Evolutionary conservation across 2,329 filamentous ascomycete species (phyloP).

Genomic region (Metarhizium guizhouense): DNA sequence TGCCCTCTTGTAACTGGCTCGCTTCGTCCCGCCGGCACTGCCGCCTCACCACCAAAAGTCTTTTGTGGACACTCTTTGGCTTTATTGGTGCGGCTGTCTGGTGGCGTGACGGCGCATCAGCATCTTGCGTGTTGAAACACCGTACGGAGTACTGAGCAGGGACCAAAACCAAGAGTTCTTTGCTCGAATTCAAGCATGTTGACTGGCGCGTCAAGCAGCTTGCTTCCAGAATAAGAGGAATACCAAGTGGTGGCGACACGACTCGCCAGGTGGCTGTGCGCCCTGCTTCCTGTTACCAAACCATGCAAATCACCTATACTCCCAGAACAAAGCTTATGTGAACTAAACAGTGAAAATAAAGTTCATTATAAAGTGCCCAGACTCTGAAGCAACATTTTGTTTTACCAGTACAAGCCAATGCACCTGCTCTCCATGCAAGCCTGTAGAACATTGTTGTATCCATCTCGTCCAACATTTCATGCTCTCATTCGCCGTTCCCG

Average conservation of each 20-base stretch:
- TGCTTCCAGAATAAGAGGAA: too few relatives aligned
- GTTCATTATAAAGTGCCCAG: slow-evolving; percentile 4
- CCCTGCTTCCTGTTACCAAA: too few relatives aligned
- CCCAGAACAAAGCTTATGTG: too few relatives aligned
- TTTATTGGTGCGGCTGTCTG: background rate
- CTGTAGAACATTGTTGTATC: slow-evolving; percentile 11
- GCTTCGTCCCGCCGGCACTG: slow-evolving; percentile 1
- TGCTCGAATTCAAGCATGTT: too few relatives aligned
- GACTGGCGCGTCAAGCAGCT: too few relatives aligned
- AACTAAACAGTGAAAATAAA: background rate
- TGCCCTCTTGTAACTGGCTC: background rate
- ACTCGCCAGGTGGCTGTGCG: too few relatives aligned
- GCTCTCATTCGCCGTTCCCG: background rate
- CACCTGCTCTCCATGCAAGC: slow-evolving; percentile 19
- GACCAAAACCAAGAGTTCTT: too few relatives aligned
- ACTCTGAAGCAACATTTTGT: slow-evolving; percentile 8
- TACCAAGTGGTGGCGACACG: background rate
- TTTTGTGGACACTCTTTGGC: too few relatives aligned
- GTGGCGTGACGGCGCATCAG: too few relatives aligned
- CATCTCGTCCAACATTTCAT: background rate
- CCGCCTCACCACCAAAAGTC: background rate
- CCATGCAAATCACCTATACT: too few relatives aligned
- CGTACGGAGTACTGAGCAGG: too few relatives aligned
- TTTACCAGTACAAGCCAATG: slow-evolving; percentile 24
- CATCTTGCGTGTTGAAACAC: too few relatives aligned